phyloP scores from a whole-genome alignment of 2,329 filamentous ascomycete genomes.

The Talaromyces pinophilus region DNA sequence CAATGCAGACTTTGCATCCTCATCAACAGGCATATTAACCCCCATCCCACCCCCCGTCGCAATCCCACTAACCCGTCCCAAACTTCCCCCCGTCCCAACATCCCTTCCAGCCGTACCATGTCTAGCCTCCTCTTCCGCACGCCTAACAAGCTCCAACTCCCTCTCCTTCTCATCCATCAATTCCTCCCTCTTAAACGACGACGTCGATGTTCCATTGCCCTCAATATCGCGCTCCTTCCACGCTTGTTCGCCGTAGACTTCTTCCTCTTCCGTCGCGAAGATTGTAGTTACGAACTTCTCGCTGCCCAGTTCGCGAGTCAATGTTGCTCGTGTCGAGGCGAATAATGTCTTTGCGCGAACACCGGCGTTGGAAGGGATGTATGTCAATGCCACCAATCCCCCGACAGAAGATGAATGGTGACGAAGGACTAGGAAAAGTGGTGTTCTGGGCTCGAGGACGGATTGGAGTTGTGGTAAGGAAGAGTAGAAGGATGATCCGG shows the following conservation, averaged over 20 bases:
- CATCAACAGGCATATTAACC: slow-evolving; percentile 55
- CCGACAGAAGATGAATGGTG: slow-evolving; percentile 35
- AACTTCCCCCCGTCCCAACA: slow-evolving; percentile 49
- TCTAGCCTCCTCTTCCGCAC: slow-evolving; percentile 60
- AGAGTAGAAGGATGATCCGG: slow-evolving; percentile 51
- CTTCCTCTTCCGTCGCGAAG: slow-evolving; percentile 61
- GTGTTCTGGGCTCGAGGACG: slow-evolving; percentile 56
- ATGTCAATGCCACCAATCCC: slow-evolving; percentile 57
- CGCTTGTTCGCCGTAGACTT: slow-evolving; percentile 57
- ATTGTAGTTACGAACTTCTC: slow-evolving; percentile 62
- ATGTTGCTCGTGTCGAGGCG: slow-evolving; percentile 62
- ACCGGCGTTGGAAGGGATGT: slow-evolving; percentile 63
- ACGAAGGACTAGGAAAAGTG: slow-evolving; percentile 64
- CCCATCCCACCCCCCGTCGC: slow-evolving; percentile 43
- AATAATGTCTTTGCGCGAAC: slow-evolving; percentile 68
- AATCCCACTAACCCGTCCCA: slow-evolving; percentile 27
- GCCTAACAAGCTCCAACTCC: slow-evolving; percentile 57
- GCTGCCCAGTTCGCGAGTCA: slow-evolving; percentile 61
- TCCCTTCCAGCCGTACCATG: slow-evolving; percentile 55
- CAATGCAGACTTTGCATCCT: slow-evolving; percentile 56
- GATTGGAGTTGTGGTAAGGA: slow-evolving; percentile 53
- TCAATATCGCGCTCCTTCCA: slow-evolving; percentile 55
- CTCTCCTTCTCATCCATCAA: slow-evolving; percentile 65
- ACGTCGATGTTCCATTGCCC: slow-evolving; percentile 35
- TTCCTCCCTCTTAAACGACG: slow-evolving; percentile 43